Evolutionary conservation across 768 basidiomycete species (phyloP).

Genomic region (Coprinopsis strossmayeri): DNA sequence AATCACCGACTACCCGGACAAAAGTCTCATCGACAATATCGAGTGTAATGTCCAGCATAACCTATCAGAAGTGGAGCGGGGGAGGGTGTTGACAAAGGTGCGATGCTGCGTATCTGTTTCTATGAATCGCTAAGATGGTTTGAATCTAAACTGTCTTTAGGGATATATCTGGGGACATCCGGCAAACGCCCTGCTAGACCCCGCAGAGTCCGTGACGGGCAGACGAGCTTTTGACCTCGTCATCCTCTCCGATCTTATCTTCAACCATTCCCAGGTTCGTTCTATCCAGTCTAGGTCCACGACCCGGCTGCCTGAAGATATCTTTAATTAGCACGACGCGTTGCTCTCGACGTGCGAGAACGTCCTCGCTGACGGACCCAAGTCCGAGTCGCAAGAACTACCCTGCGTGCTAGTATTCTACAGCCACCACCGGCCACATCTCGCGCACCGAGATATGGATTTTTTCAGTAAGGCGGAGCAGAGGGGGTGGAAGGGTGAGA

Average conservation of each 20-base stretch:
- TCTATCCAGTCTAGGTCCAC: background rate
- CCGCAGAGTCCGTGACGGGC: conserved; percentile 13
- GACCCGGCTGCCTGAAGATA: background rate
- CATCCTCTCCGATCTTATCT: conserved; percentile 88
- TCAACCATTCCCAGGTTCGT: conserved; percentile 86
- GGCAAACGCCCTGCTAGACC: conserved; percentile 36
- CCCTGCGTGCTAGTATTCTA: conserved; percentile 71
- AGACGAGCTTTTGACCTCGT: conserved; percentile 61
- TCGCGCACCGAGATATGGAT: conserved; percentile 74
- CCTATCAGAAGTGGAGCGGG: conserved; percentile 30
- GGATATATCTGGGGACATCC: conserved; percentile 83
- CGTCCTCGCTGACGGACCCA: conserved; percentile 24
- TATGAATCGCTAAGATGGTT: background rate
- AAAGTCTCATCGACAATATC: conserved; percentile 68
- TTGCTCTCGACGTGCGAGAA: conserved; percentile 68
- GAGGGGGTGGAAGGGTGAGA: conserved; percentile 67
- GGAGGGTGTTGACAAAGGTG: conserved; percentile 25
- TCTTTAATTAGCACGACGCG: conserved; percentile 60
- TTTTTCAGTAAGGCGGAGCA: conserved; percentile 66
- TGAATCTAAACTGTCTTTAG: background rate
- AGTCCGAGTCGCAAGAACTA: conserved; percentile 5
- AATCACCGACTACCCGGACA: conserved; percentile 91
- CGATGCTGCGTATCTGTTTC: conserved; percentile 14
- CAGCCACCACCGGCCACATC: conserved; percentile 81
- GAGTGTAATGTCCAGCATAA: conserved; percentile 61